Percentiles rank a stretch among this genome's conserved stretches.
Evolutionary conservation across 352 stramenopile species (phyloP).

Genomic region (Phytophthora ohioensis): DNA sequence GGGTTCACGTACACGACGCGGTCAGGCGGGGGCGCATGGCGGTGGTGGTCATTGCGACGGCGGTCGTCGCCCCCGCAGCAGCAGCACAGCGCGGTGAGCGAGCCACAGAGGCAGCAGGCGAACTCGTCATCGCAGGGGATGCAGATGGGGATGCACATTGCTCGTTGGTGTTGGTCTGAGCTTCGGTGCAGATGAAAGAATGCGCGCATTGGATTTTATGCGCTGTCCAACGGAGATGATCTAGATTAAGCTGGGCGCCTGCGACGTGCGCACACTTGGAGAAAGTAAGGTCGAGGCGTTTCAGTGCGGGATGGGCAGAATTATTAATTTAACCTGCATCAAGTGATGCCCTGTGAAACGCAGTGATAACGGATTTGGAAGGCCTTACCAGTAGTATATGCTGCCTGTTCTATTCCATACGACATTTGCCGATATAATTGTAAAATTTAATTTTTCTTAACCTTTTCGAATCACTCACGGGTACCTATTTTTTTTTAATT

Average conservation of each 20-base stretch:
- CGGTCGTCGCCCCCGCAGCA: constrained; percentile 33
- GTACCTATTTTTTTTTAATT: too few relatives aligned
- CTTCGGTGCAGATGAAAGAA: constrained; percentile 18
- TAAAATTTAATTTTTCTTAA: too few relatives aligned
- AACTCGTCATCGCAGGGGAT: constrained; percentile 42
- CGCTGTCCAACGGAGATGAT: constrained; percentile 23
- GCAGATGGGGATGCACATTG: constrained; percentile 40
- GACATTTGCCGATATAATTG: constrained; percentile 3
- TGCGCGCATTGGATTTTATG: constrained; percentile 28
- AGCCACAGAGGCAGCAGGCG: constrained; percentile 44
- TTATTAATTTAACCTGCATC: constrained; percentile 14
- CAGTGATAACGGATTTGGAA: background rate
- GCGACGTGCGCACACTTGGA: constrained; percentile 28
- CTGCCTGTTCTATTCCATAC: background rate
- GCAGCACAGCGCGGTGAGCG: constrained; percentile 40
- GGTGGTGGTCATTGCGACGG: constrained; percentile 18
- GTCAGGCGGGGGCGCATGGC: constrained; percentile 22
- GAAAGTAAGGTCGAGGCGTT: background rate
- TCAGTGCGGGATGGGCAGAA: constrained; percentile 10
- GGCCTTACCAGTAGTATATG: background rate
- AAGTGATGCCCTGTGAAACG: background rate
- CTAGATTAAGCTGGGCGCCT: background rate
- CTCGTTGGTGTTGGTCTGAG: background rate
- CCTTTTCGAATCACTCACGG: too few relatives aligned
- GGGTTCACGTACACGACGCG: constrained; percentile 50